Base-by-base conservation (phyloP, 2,329 filamentous ascomycete genomes). In the Pseudogymnoascus sp. region DNA sequence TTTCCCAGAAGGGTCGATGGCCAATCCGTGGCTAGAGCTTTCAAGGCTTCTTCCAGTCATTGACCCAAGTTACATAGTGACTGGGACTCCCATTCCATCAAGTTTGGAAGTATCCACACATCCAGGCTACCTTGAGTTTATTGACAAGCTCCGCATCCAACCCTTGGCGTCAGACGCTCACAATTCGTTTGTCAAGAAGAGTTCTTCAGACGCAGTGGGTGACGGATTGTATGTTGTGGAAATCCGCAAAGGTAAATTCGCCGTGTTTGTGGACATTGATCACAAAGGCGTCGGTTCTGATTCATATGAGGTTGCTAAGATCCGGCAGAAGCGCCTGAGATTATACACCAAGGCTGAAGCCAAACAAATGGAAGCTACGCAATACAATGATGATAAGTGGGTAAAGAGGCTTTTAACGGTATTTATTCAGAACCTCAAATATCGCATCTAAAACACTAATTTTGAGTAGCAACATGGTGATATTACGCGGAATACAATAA, bases 231-330 rank as follows among this genome's bases (percentile, higher is more conserved):
- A 31, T 16, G 50, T 61, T 33, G 62, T 63, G 4, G 35, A 61
- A 6, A 26, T 61, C 38, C 24, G 56, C 16, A 35, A 43, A 61
- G 37, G 28, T 26, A 40, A 26, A 28, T 61, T 61, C 46, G 62
- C 40, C 16, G 62, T 38, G 8, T 35, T 63, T 24, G 31, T 46
- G 24, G 24, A 41, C 19, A 38, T 63, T 33, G 19, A 60, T 16
- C 50, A 60, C 33, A 56, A 61, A 2, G 31, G 16, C 12, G 3
- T 59, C 22, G n/a, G 14, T 4, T 24, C 37, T 56, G 33, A 28
- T 37, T n/a, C 19, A 35, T 61, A 35, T 16, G 59, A 61, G 56
- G 62, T 63, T 37, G 22, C 37, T 37, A 63, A 63, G 22, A 59
- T 63, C 26, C 62, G 62, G 11, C 35, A 40, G 19, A 63, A 63